Evolutionary conservation across 2,329 filamentous ascomycete genomes (phyloP), one percentile per base, ranked within the genome.

Genomic region (Aspergillus viridinutans): DNA sequence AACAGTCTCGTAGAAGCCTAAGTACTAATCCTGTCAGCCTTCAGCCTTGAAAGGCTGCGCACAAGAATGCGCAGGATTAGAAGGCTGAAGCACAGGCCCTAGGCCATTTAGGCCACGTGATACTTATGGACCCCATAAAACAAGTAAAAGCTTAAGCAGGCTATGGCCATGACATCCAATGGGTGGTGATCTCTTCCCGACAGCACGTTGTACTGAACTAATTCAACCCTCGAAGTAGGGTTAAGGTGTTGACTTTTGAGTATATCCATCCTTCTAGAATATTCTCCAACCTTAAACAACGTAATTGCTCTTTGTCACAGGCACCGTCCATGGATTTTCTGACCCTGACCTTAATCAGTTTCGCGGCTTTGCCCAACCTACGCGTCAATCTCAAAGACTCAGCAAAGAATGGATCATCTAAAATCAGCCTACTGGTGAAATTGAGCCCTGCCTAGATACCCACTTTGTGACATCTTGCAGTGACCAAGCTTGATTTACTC

Each of bases 21-120:
- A 48, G 17, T 25, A 10, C 49, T 53, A 62, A 59, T 58, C 54
- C 62, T 64, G 64, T 71, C 68, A 72, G 69, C 66, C 71, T 72
- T 71, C 70, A 72, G 68, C 69, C 69, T 63, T 73, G 67, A 68
- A 60, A 63, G 69, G 70, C 69, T 70, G 65, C 66, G 61, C 63
- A 48, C 57, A 50, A 47, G 38, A 52, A 55, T 55, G 58, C 58
- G 55, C 56, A 58, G 48, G 56, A 38, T 6, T 38, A 38, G 32
- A 38, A 62, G 60, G 56, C 55, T 59, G 57, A 60, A 60, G 55
- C 58, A 57, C 52, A 55, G 55, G 59, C 59, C 57, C 61, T 14
- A 57, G 45, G 49, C 28, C 26, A 43, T 7, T 38, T 38, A 17
- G 14, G 14, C 32, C 32, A 38, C 14, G 14, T 38, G 32, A 38